Base-by-base conservation (phyloP, 2,329 filamentous ascomycete genomes). In the Botryotinia globosa region DNA sequence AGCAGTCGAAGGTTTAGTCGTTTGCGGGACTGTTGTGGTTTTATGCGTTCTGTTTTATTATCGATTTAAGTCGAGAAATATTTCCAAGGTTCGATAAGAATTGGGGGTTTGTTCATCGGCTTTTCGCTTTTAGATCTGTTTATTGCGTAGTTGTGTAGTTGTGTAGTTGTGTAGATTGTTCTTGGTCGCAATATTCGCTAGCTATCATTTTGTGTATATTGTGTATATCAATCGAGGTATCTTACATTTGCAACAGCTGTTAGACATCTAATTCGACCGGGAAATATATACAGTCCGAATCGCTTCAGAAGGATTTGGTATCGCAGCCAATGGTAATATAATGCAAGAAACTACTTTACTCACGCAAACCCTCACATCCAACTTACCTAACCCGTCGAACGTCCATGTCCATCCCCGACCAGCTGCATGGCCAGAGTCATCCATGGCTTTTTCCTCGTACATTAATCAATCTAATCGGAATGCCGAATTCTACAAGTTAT, bases 231-330 rank as follows among this genome's bases (percentile, higher is more conserved):
- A 34, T 34, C 34, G 34, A 34, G 34, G 5, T 34, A 34, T 34
- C 34, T 34, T 34, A 32, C n/a, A 32, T 8, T 39, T 18, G 29
- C 39, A 22, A 32, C 25, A 18, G 29, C 7, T n/a, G 9, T 37
- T 2, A 12, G 44, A 2, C 1, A 25, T 51, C 32, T 37, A 18
- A 1, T 14, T 7, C 22, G 1, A 65, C 25, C 20, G n/a, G 12
- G 14, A 62, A 34, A 62, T 34, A 18, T 32, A 12, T 37, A 34
- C 37, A 39, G 9, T 39, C 37, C 9, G 9, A 39, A 39, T 39
- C 37, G 1, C 2, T 3, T 39, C 37, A 12, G 9, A 3, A 12
- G 9, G 3, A 39, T 39, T 9, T 1, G 1, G 37, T 37, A 1
- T 37, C 37, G 1, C 8, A 37, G 37, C 7, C 37, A 7, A 37